Percentiles rank a stretch among this genome's conserved stretches.
These are phyloP conservation scores for Royoungia palumana DNA, from an alignment of 768 basidiomycete species.

Conservation along the genomic window DNA sequence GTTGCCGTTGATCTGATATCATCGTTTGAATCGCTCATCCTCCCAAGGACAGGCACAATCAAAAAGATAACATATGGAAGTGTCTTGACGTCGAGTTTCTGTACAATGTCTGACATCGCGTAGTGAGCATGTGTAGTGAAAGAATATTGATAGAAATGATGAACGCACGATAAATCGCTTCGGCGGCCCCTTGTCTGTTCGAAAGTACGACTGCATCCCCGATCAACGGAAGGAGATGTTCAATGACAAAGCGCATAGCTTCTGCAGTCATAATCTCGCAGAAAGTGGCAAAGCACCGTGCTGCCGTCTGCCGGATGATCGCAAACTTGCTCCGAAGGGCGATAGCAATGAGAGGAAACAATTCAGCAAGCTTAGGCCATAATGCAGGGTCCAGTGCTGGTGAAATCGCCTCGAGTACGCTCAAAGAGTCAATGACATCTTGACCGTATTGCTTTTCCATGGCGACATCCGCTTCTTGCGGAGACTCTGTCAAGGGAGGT, in stretches of 20 bases:
- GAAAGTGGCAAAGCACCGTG: constrained; percentile 82
- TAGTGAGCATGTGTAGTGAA: constrained; percentile 9
- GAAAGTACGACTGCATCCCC: constrained; percentile 70
- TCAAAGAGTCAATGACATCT: constrained; percentile 89
- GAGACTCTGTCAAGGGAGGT: constrained; percentile 40
- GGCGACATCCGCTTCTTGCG: constrained; percentile 55
- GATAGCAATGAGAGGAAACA: constrained; percentile 73
- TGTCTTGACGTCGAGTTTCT: constrained; percentile 88
- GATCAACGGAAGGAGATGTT: constrained; percentile 75
- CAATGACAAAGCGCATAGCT: constrained; percentile 89
- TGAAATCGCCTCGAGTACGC: constrained; percentile 79
- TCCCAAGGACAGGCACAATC: constrained; percentile 91
- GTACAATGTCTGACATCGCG: constrained; percentile 71
- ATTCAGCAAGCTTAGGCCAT: constrained; percentile 61
- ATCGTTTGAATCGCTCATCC: constrained; percentile 95
- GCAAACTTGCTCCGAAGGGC: constrained; percentile 86
- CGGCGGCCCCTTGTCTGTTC: constrained; percentile 86
- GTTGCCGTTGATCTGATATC: constrained; percentile 91
- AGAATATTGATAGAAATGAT: not conserved
- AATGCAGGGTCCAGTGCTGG: constrained; percentile 71
- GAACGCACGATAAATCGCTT: constrained; percentile 87
- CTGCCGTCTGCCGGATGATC: constrained; percentile 85
- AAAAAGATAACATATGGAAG: constrained; percentile 96
- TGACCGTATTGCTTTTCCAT: constrained; percentile 79
- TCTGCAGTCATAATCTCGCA: constrained; percentile 83